These are phyloP conservation scores for Prunus padus DNA, from an alignment of 306 rosid species.

Conservation along the genomic window DNA sequence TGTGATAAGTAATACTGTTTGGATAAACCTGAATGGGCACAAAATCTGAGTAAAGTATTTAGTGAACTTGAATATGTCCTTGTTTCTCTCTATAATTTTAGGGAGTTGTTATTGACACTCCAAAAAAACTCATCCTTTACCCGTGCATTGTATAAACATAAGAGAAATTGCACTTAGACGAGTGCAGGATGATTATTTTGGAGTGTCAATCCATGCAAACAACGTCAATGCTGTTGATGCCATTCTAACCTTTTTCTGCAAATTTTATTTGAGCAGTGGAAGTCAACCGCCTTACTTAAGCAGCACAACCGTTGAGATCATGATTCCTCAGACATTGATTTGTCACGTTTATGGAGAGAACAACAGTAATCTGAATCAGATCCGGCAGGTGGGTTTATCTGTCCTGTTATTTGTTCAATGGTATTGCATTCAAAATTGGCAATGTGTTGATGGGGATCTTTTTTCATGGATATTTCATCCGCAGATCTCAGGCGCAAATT, in stretches of 20 bases:
- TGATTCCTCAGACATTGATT: constrained; percentile 57
- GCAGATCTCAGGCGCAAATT: constrained; percentile 73
- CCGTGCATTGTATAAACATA: too few relatives aligned
- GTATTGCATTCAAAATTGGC: background rate
- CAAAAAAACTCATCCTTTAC: too few relatives aligned
- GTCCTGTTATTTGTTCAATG: constrained; percentile 2
- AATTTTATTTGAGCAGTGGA: constrained; percentile 40
- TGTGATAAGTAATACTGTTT: background rate
- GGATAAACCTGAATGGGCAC: background rate
- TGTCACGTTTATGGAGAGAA: constrained; percentile 66
- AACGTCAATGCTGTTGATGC: background rate
- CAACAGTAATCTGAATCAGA: constrained; percentile 55
- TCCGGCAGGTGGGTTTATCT: constrained; percentile 61
- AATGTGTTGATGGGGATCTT: background rate
- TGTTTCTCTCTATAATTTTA: background rate
- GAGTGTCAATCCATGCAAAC: background rate
- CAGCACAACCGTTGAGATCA: constrained; percentile 52
- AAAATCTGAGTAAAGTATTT: background rate
- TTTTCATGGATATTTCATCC: background rate
- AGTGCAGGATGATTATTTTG: too few relatives aligned
- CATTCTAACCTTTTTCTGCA: constrained; percentile 13
- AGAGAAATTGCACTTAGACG: too few relatives aligned
- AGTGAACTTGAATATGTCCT: background rate
- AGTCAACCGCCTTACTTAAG: constrained; percentile 42
- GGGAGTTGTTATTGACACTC: too few relatives aligned